Conservation (phyloP, 2,329 filamentous ascomycete species). For the Penicillium vulpinum region DNA sequence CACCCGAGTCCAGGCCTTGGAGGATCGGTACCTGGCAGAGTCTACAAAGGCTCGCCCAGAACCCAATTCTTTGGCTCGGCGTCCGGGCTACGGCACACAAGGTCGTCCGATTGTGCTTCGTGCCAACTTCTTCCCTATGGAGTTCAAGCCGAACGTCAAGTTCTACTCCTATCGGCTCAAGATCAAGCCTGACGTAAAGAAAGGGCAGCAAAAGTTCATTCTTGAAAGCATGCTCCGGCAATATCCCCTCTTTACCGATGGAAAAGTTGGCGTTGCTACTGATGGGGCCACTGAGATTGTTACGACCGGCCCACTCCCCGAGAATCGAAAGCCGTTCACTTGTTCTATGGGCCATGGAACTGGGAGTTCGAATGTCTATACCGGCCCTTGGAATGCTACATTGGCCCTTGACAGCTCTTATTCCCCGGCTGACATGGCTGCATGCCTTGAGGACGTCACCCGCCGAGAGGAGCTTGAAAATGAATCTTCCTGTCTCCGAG, state of each 20-base stretch:
- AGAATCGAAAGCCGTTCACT: neutral
- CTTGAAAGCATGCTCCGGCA: neutral
- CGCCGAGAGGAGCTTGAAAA: neutral
- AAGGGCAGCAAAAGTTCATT: constrained; percentile 8
- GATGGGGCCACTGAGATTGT: constrained; percentile 18
- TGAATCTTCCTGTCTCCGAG: constrained; percentile 8
- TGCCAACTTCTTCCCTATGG: constrained; percentile 19
- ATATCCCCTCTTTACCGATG: neutral
- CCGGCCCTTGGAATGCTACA: neutral
- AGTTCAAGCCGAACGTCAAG: constrained; percentile 1
- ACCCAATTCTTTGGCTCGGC: constrained; percentile 3
- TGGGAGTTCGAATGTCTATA: neutral
- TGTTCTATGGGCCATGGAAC: neutral
- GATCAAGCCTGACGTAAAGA: neutral
- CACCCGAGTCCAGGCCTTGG: neutral
- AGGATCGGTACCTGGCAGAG: constrained; percentile 7
- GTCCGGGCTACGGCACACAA: constrained; percentile 19
- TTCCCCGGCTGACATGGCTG: neutral
- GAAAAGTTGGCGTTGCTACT: constrained; percentile 1
- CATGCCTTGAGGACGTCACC: neutral
- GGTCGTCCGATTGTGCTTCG: constrained; percentile 8
- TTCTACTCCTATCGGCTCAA: constrained; percentile 12
- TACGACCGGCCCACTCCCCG: neutral
- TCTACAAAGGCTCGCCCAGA: neutral
- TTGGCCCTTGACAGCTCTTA: neutral